Base-by-base conservation (phyloP, 2,329 filamentous ascomycete species). In the Alternaria angustiovoidea region DNA sequence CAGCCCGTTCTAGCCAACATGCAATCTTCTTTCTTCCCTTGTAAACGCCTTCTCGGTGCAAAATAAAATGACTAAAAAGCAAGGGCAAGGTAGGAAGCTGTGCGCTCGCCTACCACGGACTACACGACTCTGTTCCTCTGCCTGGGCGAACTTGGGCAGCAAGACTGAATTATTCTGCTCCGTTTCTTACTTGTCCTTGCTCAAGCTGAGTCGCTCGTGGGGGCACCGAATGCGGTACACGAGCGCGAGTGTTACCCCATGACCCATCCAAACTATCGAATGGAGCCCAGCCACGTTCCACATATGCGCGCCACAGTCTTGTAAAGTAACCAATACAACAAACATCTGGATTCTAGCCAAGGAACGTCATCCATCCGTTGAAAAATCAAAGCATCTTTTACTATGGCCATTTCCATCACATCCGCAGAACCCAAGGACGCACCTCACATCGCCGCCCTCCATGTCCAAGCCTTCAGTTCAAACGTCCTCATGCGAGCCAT, bases 401-500 rank as follows among this genome's bases (percentile, higher is more conserved):
- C 46, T 9, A 51, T 51, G 53, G 5, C 32, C 32, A 30, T 56
- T 2, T 30, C 8, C 26, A 55, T 59, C 32, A 18, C 22, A 18
- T 30, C 57, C 24, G 59, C 59, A 41, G 30, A 46, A 22, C 46
- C 44, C 28, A 11, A 43, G 5, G 32, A 59, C 18, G 55, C 44
- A 26, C 30, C 56, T 5, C 44, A 36, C 9, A 53, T 62, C 20
- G 56, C 55, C 20, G 36, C 36, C 32, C 34, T 62, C 26, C 59
- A 62, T 36, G 39, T 46, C 24, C 39, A 57, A 22, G 59, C 59
- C 8, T 62, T 62, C 43, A 49, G 49, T 11, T 42, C 55, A 12
- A 62, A 62, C 34, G 51, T 22, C 22, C 49, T 62, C 51, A 59
- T 62, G 49, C 54, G 51, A 24, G 51, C 55, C 26, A 62, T 62